Base-by-base conservation (phyloP, 2,329 filamentous ascomycete species). In the Orbilia brochopaga region DNA sequence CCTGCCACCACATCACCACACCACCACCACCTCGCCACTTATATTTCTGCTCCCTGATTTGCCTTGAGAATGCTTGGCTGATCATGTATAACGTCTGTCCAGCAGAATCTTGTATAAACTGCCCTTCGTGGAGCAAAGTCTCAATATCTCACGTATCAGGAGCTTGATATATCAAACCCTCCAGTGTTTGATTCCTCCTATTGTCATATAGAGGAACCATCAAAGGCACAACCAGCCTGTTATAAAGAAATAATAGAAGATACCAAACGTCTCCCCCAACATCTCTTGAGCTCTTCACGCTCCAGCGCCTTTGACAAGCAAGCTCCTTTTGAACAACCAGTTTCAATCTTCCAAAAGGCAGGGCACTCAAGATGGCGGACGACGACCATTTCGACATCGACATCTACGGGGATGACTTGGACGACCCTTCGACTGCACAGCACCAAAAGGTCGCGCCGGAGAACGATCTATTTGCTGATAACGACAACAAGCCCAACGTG, bases 351-450 rank as follows among this genome's bases (percentile, higher is more conserved):
- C n/a, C 54, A 27, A 8, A 55, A 19, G 15, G 4, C 37, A 13
- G n/a, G 37, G 13, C n/a, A 42, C 27, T 60, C 58, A 70, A 59
- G 32, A 89, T 89, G 87, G 85, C 87, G 75, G 87, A 89, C 76
- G 86, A 88, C 77, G 86, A 88, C 65, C 65, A 73, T 76, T 89
- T 88, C 79, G 87, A 89, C 76, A 88, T 90, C 80, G 87, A 90
- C 75, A 87, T 89, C 77, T 90, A 89, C 77, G 87, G 86, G 76
- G 87, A 88, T 62, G 75, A 77, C 50, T 74, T 75, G 51, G 76
- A 77, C 62, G 75, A 76, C 55, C 76, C 76, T 80, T 82, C 69
- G 79, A 42, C 37, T 81, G 77, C 74, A 17, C 75, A 76, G 27
- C 75, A 78, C 63, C 79, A 73, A 24, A 64, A 78, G 67, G 79